Base-by-base conservation (phyloP, 768 basidiomycete genomes). In the Aureoboletus auriporus region DNA sequence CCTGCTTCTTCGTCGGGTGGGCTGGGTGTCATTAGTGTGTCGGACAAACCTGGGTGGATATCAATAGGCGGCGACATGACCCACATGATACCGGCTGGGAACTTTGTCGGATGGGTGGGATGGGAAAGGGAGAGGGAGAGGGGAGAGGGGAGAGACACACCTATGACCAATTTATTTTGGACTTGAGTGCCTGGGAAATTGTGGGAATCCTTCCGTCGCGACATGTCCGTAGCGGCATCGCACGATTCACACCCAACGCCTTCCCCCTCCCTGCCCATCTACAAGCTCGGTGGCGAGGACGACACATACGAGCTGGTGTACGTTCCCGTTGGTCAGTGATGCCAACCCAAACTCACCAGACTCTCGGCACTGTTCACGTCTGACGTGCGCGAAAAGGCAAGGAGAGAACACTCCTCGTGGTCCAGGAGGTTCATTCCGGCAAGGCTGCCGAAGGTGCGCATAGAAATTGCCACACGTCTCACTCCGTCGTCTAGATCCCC, bases 391-490 rank as follows among this genome's bases (percentile, higher is more conserved):
- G 72, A 77, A 51, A 73, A 68, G 53, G 94, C 52, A 86, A 83
- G 65, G 92, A 94, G 70, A 72, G 92, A 57, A 96, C 93, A 0
- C 69, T 99, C 41, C 70, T 99, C 42, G 67, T 93, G 65, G 96
- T 96, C 1, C 93, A 97, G 68, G 95, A 98, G 62, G 94, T 98
- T 29, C 92, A 95, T 61, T 76, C 77, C 26, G 76, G 76, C 66
- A 91, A 86, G 68, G 90, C 87, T 5, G 77, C 75, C 46, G 89
- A 95, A 72, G 88, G 92, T 90, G 46, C 8, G 8, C 50, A 30
- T 23, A 35, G 34, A 26, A 23, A 40, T 17, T 35, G 33, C 16
- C 4, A 36, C 47, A 57, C 43, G 49, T 49, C 39, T 56, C 74
- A 42, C n/a, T n/a, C 35, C 23, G 44, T 30, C 10, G 45, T 23